Evolutionary conservation across 345 rosid genomes (phyloP), one percentile per base, ranked within the genome.

Genomic region (Lepidium africanum): DNA sequence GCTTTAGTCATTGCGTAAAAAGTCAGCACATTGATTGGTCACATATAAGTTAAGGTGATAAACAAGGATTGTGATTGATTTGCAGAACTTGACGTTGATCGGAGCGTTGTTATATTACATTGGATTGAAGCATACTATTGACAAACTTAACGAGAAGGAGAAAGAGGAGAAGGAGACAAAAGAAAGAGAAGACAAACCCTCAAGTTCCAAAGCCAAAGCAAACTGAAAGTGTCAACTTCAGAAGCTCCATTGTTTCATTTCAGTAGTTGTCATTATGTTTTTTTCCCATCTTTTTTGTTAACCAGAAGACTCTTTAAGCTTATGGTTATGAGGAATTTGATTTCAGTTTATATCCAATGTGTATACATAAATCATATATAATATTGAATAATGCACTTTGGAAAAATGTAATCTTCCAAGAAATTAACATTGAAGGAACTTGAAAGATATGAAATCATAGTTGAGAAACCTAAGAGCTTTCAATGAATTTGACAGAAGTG

Each of bases 101-200:
- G 78, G 78, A 3, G 78, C 73, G 10, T 50, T 74, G 21, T 64
- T 74, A 14, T 74, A 51, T 30, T 74, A 67, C 78, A 74, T 61
- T 54, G 78, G 78, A 36, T 30, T 67, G 41, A 74, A 67, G 69
- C 58, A 74, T 38, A 37, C 7, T 47, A 45, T 60, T 12, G 78
- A 74, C 39, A 67, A 67, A 30, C 64, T 74, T 8, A 43, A 60
- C 0, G 64, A 67, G 57, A 57, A 0, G 30, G 38, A 65, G 21
- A 36, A 59, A 27, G 56, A 0, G 30, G 38, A 65, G 21, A 36
- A 59, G 36, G 56, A 37, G 63, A 43, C 63, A 10, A 13, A 16
- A 30, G 35, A 21, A 35, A 59, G 58, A 41, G 54, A 41, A 8
- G 67, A 51, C 4, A 42, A 59, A 23, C 56, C 69, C 25, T 67